Evolutionary conservation across 2,329 filamentous ascomycete genomes (phyloP).

Genomic region (Alternaria triticimaculans): DNA sequence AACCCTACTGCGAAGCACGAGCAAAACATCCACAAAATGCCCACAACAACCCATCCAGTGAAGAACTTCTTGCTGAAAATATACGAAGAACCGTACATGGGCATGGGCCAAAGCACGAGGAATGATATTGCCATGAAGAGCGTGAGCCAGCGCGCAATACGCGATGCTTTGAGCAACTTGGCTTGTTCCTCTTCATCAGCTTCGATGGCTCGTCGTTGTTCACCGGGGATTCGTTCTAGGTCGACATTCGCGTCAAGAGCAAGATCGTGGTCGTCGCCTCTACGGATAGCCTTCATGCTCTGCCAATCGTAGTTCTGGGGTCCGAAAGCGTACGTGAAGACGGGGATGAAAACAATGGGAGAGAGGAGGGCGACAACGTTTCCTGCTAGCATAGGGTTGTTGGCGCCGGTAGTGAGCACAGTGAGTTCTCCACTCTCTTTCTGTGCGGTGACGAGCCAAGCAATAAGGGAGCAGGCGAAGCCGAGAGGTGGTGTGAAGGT

Average conservation of each 20-base stretch:
- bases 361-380: conserved; percentile 84
- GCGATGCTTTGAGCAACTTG: conserved; percentile 52
- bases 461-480: conserved; percentile 71
- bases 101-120: conserved; percentile 88
- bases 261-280: conserved; percentile 78
- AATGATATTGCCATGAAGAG: conserved; percentile 71
- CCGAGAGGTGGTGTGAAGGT: conserved; percentile 73
- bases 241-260: conserved; percentile 69
- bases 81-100: conserved; percentile 83
- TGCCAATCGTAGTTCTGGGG: conserved; percentile 83
- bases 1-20: conserved; percentile 76
- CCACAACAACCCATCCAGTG: conserved; percentile 73
- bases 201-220: conserved; percentile 43
- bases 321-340: conserved; percentile 75
- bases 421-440: conserved; percentile 71
- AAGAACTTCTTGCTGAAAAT: conserved; percentile 85
- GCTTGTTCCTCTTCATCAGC: conserved; percentile 53
- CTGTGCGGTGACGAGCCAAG: conserved; percentile 79
- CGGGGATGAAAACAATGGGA: conserved; percentile 74
- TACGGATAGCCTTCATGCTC: conserved; percentile 80
- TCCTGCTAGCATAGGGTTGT: conserved; percentile 81
- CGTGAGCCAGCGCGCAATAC: conserved; percentile 64
- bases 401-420: conserved; percentile 80
- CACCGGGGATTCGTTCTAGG: conserved; percentile 67
- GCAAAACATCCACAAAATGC: conserved; percentile 79